Base-by-base conservation (phyloP, 108 stramenopile genomes). In the Cyclotella sp. region DNA sequence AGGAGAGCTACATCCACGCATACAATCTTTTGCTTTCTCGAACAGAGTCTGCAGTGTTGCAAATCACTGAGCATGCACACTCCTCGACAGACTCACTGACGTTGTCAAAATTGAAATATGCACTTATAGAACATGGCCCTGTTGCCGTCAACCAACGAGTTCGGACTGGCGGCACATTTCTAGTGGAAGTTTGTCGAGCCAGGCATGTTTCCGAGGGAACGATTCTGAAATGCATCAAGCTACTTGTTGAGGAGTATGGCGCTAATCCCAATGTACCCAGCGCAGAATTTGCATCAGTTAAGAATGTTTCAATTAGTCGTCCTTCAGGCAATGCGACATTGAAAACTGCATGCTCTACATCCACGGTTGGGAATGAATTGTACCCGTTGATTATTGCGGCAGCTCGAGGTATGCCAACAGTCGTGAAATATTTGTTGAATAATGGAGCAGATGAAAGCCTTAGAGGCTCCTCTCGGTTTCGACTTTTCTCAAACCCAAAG, bases 331-430 rank as follows among this genome's bases (percentile, higher is more conserved):
- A 51, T 41, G 47, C 78, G 14, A 47, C 60, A 54, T 46, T 59
- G 13, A 70, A 69, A 74, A 22, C 49, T 62, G 46, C 66, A 70
- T 52, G 79, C 68, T 41, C 61, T 52, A 34, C 82, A 39, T 65
- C 63, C 18, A 72, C 68, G 22, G 53, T 52, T 27, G 83, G 83
- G 1, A 61, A 28, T 49, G 70, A 84, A 52, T 42, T 90, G 45
- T 91, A 91, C 47, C 84, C 90, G 26, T 85, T 95, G 26, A 84
- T 88, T 66, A 92, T 93, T 52, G 90, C 91, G 28, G 84, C 94
- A 11, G 91, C 87, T 49, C 86, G 94, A 22, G 94, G 85, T 24
- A 92, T 95, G 94, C 86, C 85, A 24, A 84, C 68, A 8, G 88
- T 93, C 16, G 94, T 95, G 21, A 57, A 91, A 60, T 95, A 91